Conservation (phyloP, 1,284 basidiomycete species). For the Lentinula novae-zelandiae region DNA sequence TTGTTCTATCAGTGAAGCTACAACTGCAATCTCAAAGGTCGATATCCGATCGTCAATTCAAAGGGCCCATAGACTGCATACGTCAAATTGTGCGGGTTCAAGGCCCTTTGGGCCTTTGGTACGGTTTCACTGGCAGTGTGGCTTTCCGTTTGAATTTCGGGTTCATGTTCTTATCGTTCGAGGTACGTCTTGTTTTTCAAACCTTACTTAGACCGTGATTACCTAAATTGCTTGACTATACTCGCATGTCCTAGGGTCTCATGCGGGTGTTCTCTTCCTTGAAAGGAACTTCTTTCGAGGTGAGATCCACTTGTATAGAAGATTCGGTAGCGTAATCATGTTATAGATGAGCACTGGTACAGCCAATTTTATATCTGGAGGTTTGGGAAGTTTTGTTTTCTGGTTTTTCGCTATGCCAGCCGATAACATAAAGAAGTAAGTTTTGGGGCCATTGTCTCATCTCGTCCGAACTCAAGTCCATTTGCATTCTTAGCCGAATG, state of each 20-base stretch:
- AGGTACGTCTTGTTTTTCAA: constrained; percentile 33
- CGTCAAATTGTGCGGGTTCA: constrained; percentile 52
- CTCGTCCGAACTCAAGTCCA: not conserved
- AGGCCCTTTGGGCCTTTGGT: constrained; percentile 59
- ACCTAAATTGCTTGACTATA: constrained; percentile 1
- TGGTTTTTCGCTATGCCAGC: constrained; percentile 73
- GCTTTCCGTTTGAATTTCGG: constrained; percentile 64
- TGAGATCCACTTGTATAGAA: constrained; percentile 19
- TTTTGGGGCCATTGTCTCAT: not conserved
- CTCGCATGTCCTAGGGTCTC: constrained; percentile 34
- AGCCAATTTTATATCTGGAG: constrained; percentile 71
- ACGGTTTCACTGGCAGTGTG: constrained; percentile 61
- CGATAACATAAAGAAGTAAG: constrained; percentile 76
- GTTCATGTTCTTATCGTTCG: constrained; percentile 66
- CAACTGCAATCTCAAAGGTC: constrained; percentile 68
- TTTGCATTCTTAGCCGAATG: constrained; percentile 16
- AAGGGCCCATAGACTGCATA: constrained; percentile 60
- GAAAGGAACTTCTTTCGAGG: constrained; percentile 53
- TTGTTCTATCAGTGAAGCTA: constrained; percentile 54
- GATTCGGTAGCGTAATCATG: not conserved
- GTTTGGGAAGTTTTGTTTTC: constrained; percentile 54
- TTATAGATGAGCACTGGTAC: constrained; percentile 55
- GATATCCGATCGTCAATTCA: constrained; percentile 54
- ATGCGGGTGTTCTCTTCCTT: constrained; percentile 55
- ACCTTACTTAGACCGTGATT: constrained; percentile 11